Evolutionary conservation across 345 rosid species (phyloP).

Genomic region (Litchi chinensis): DNA sequence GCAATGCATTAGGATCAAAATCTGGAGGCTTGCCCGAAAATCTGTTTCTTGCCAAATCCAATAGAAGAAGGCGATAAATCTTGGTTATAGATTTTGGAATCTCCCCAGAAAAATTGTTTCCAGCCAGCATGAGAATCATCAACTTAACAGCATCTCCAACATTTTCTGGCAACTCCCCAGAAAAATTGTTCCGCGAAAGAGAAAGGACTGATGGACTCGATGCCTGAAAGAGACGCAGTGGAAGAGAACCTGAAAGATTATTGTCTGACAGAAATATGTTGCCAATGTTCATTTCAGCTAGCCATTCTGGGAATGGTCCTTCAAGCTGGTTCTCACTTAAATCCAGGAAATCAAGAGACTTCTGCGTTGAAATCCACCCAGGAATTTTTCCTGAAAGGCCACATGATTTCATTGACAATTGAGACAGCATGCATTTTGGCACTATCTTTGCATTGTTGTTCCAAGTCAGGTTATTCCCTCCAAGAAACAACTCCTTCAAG

Average conservation of each 20-base stretch:
- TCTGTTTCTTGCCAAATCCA: slow-evolving; percentile 38
- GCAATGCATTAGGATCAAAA: slow-evolving; percentile 21
- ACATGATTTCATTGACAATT: slow-evolving; percentile 44
- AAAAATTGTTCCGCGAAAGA: slow-evolving; percentile 45
- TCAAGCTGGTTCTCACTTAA: slow-evolving; percentile 45
- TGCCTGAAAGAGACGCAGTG: slow-evolving; percentile 39
- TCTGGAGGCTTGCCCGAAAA: slow-evolving; percentile 33
- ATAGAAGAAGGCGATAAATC: slow-evolving; percentile 32
- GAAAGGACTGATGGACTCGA: slow-evolving; percentile 23
- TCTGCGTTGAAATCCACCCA: slow-evolving; percentile 44
- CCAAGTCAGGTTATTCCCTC: slow-evolving; percentile 49
- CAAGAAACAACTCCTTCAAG: slow-evolving; percentile 35
- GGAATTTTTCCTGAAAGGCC: slow-evolving; percentile 41
- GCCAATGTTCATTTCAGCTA: slow-evolving; percentile 35
- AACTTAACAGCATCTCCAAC: slow-evolving; percentile 28
- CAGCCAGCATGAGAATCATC: slow-evolving; percentile 33
- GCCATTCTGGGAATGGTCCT: slow-evolving; percentile 43
- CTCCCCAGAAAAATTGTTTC: slow-evolving; percentile 35
- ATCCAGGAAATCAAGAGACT: slow-evolving; percentile 33
- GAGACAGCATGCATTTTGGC: slow-evolving; percentile 30
- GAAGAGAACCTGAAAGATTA: slow-evolving; percentile 44
- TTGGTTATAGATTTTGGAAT: slow-evolving; percentile 32
- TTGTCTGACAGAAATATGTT: slow-evolving; percentile 41
- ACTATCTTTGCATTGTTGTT: slow-evolving; percentile 27
- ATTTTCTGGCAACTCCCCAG: slow-evolving; percentile 43